These are phyloP conservation scores for Talaromyces sp. DNA, from an alignment of 2,329 filamentous ascomycete species.

Conservation along the genomic window DNA sequence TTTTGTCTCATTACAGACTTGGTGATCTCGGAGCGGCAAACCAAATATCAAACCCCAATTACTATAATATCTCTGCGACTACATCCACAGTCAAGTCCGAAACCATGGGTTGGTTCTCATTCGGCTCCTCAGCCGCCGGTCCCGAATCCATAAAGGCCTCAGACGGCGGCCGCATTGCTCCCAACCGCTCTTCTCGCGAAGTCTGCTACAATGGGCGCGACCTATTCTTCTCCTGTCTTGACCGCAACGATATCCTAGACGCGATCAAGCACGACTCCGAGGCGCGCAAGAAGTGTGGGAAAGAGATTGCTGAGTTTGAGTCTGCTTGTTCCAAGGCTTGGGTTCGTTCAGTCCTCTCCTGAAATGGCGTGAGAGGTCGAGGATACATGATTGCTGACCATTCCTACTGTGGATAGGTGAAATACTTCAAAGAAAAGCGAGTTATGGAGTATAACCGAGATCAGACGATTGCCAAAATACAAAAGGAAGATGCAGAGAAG, in stretches of 20 bases:
- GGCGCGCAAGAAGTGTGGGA: slow-evolving; percentile 56
- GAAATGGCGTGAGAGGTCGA: background rate
- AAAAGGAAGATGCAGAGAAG: slow-evolving; percentile 66
- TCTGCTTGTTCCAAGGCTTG: slow-evolving; percentile 83
- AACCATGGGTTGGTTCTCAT: slow-evolving; percentile 43
- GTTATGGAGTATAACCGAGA: slow-evolving; percentile 89
- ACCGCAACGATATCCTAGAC: slow-evolving; percentile 77
- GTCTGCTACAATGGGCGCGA: slow-evolving; percentile 90
- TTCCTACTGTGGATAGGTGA: slow-evolving; percentile 57
- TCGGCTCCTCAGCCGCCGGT: slow-evolving; percentile 44
- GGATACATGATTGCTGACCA: slow-evolving; percentile 1
- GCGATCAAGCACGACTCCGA: slow-evolving; percentile 58
- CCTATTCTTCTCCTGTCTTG: slow-evolving; percentile 81
- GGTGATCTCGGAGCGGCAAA: no score
- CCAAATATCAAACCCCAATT: no score
- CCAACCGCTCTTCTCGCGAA: slow-evolving; percentile 75
- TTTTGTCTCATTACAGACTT: background rate
- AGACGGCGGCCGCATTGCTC: slow-evolving; percentile 67
- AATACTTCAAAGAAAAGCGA: slow-evolving; percentile 96
- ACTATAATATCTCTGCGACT: background rate
- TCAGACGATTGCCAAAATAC: slow-evolving; percentile 69
- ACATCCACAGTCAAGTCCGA: background rate
- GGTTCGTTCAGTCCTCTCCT: slow-evolving; percentile 55
- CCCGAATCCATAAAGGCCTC: slow-evolving; percentile 44
- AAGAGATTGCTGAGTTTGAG: slow-evolving; percentile 67